These are phyloP conservation scores for Circinella minor DNA, from an alignment of 371 early-diverging fungal genomes.

Conservation along the genomic window DNA sequence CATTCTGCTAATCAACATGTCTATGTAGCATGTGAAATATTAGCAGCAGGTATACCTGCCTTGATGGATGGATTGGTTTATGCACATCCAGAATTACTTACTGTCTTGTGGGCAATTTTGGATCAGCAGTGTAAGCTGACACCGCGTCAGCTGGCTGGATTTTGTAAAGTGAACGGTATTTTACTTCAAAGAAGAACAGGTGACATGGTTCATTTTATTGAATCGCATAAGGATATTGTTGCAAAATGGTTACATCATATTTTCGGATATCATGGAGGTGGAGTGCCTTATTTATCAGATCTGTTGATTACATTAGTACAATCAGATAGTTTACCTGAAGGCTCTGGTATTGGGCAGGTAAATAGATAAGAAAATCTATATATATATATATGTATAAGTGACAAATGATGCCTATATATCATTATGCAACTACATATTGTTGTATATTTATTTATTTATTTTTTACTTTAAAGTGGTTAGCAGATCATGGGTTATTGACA, in stretches of 20 bases:
- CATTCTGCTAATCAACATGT: background rate
- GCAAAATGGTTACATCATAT: constrained; percentile 31
- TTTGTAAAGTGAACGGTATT: constrained; percentile 25
- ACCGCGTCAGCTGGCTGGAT: constrained; percentile 23
- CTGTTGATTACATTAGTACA: constrained; percentile 21
- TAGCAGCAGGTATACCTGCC: constrained; percentile 27
- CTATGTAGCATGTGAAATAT: constrained; percentile 26
- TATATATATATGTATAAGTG: too few species aligned
- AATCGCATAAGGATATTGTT: constrained; percentile 17
- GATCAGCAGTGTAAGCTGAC: constrained; percentile 22
- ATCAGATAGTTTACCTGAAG: constrained; percentile 19
- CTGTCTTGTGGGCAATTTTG: constrained; percentile 27
- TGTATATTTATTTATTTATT: background rate
- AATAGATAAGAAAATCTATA: background rate
- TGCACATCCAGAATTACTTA: constrained; percentile 25
- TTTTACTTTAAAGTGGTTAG: constrained; percentile 19
- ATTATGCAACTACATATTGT: too few species aligned
- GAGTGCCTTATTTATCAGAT: constrained; percentile 22
- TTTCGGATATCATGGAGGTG: constrained; percentile 12
- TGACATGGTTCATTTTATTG: constrained; percentile 26
- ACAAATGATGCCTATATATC: too few species aligned
- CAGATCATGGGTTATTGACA: constrained; percentile 21
- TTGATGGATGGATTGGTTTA: constrained; percentile 30
- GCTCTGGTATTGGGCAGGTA: constrained; percentile 23
- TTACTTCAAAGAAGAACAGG: constrained; percentile 23